Base-by-base conservation (phyloP, 805 yeast genomes). In the Saccharomycopsis sp. region DNA sequence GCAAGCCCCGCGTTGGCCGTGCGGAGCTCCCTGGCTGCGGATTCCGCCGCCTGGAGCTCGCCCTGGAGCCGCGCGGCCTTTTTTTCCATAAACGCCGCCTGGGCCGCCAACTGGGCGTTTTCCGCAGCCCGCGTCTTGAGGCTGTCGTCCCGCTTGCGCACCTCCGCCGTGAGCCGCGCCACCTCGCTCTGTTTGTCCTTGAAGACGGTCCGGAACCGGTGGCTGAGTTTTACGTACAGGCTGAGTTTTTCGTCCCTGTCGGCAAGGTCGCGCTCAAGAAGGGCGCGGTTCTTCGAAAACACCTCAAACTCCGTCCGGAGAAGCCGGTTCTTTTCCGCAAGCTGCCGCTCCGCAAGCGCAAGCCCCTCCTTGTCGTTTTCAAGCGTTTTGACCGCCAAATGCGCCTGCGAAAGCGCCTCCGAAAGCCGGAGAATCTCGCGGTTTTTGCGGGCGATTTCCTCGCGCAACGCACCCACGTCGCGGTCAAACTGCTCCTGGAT, bases 221-320 rank as follows among this genome's bases (percentile, higher is more conserved):
- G 56, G 34, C 59, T 59, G 8, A 65, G 20, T 21, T 58, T 50
- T 2, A 34, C 34, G 29, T 61, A 58, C 1, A 56, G 24, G 14
- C 20, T 50, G 40, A 60, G 46, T 29, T 60, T 57, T 16, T 57
- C 61, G 46, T 60, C 59, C 34, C 58, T 60, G 18, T 51, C 23
- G 5, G 47, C 34, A 16, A 55, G 34, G n/a, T 57, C 58, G 37
- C 18, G 24, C 18, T 56, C 54, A 41, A 60, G 55, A 7, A 37
- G 8, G 12, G 18, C 34, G 14, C 53, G 20, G 46, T 58, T 58
- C 34, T 60, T 51, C 34, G 65, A 63, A n/a, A 63, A 57, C 3
- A 64, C 37, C 3, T 59, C 58, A 34, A 66, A 50, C 58, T 66
- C 68, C 14, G 57, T 55, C 4, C 41, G 56, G 24, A 66, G 53